These are phyloP conservation scores for Durusdinium trenchii DNA, from an alignment of 73 alveolate species.

Conservation along the genomic window DNA sequence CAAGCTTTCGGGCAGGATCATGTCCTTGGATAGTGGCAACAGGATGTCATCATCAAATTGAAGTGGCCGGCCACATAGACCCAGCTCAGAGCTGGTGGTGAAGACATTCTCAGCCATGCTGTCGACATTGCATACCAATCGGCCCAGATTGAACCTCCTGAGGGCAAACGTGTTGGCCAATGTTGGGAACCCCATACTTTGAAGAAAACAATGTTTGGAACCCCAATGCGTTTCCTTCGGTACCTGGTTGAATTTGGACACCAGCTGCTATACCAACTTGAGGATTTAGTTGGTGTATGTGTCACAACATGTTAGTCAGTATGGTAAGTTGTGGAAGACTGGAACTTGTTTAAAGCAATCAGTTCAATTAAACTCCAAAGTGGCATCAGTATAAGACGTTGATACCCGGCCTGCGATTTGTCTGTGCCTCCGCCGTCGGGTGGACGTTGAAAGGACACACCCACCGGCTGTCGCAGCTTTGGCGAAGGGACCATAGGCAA, in stretches of 20 bases:
- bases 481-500: not conserved
- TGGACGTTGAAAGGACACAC: not conserved
- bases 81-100: not conserved
- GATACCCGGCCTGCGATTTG: not conserved
- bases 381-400: too few species aligned
- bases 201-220: too few species aligned
- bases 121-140: not conserved
- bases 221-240: too few species aligned
- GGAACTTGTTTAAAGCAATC: too few species aligned
- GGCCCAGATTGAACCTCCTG: slow-evolving; percentile 8
- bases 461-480: not conserved
- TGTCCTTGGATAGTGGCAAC: not conserved
- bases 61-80: slow-evolving; percentile 3
- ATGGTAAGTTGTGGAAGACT: too few species aligned
- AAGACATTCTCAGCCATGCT: not conserved
- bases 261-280: too few species aligned
- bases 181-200: too few species aligned
- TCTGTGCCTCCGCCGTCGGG: not conserved
- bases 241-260: too few species aligned
- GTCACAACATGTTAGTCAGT: too few species aligned
- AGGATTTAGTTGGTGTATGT: too few species aligned
- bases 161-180: too few species aligned
- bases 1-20: not conserved
- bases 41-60: not conserved
- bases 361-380: too few species aligned